Evolutionary conservation across 257 asterid species (phyloP), one percentile per base, ranked within the genome.

Genomic region (Fraxinus anomala): DNA sequence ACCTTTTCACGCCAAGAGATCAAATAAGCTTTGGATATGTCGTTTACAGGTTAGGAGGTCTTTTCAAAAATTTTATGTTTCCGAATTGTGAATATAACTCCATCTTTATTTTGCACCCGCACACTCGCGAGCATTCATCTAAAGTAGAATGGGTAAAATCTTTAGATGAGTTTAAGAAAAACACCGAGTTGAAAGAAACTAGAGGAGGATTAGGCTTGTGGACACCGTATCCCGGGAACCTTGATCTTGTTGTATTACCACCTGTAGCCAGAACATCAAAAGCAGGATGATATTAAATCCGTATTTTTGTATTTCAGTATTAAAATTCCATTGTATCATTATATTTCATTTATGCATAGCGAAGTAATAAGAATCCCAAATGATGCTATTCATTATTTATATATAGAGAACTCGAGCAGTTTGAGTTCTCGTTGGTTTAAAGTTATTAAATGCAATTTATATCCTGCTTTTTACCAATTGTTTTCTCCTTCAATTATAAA

Each of bases 171-270:
- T 83, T 87, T 56, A 70, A 81, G 82, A 76, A 80, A 68, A 80
- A 83, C 49, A 81, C 80, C 2, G 76, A 85, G 24, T 76, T 84
- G 85, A 84, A 77, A 79, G 92, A 84, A 82, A 81, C 80, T 68
- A 83, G 88, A 54, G 92, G 89, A 81, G 92, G 90, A 12, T 86
- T 89, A 74, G 93, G 91, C 1, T 80, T 87, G 79, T 89, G 93
- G 90, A 82, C 79, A 21, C 91, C 89, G 39, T 89, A 87, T 81
- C 90, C 91, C 0, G 88, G 83, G 68, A 73, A 87, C 75, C 82
- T 89, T 40, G 86, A 85, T 72, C 72, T 69, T 16, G 84, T 87
- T 78, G 81, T 78, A 63, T 73, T 89, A 61, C 89, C 92, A 33
- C 81, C 83, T 76, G 82, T 89, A 59, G 82, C 76, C 31, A 85